Conservation (phyloP, 768 basidiomycete genomes). For the Boletus rubropictus region DNA sequence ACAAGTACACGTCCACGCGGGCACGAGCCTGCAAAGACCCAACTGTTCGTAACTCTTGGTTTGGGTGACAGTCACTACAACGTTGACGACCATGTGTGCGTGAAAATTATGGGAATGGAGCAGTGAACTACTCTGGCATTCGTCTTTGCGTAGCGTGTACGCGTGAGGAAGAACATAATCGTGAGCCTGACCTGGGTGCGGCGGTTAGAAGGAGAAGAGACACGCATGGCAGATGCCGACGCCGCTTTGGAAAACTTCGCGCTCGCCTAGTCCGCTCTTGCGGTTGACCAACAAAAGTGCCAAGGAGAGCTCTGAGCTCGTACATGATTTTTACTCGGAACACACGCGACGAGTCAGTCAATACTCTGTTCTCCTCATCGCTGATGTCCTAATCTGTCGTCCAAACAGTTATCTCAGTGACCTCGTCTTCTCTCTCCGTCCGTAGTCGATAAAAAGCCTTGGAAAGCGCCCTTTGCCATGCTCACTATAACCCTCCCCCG, state of each 20-base stretch:
- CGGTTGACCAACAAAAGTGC: background rate
- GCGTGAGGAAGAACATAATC: no score
- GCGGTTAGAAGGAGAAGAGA: no score
- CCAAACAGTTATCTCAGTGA: constrained; percentile 27
- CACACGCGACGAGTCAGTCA: constrained; percentile 32
- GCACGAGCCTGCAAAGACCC: no score
- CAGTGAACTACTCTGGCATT: no score
- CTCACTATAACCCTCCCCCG: constrained; percentile 5
- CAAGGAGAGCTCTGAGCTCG: constrained; percentile 15
- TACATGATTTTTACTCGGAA: constrained; percentile 31
- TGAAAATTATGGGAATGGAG: no score
- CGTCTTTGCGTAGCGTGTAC: no score
- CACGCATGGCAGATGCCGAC: background rate
- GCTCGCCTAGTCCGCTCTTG: background rate
- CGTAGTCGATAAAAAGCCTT: constrained; percentile 10
- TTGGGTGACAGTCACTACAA: no score
- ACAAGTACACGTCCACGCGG: no score
- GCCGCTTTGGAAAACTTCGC: background rate
- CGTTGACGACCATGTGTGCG: no score
- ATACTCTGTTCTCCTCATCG: background rate
- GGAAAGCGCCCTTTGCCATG: constrained; percentile 7
- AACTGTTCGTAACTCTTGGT: no score
- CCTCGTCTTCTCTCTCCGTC: constrained; percentile 26
- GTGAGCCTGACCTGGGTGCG: no score
- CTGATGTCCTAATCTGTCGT: constrained; percentile 1